Base-by-base conservation (phyloP, 129 eudicot genomes). In the Flaveria brownii region DNA sequence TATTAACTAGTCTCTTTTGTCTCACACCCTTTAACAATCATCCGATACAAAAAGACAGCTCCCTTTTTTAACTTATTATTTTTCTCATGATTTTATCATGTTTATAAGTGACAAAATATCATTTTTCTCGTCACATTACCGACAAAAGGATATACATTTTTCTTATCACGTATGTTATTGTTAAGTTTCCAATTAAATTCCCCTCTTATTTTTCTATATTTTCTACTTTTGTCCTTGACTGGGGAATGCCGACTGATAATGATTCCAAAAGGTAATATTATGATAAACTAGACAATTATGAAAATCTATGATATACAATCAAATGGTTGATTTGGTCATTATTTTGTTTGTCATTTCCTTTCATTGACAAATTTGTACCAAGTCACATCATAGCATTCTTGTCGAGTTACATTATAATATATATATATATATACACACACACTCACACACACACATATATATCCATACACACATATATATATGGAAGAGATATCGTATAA, bases 191-290 rank as follows among this genome's bases (percentile, higher is more conserved):
- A 28, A 28, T 2, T 28, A 28, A 65, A 54, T 73, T 80, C 33
- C 70, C 69, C 75, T 52, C 79, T 45, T 79, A 16, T 36, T 18
- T 36, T 77, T 78, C 6, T n/a, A 36, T 49, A 13, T 49, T 59
- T 72, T 63, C 8, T 15, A 11, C 3, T 42, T 30, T 60, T 50
- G 50, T 61, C 23, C 22, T 79, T 50, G 16, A 63, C 28, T 39
- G 28, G 42, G 77, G 45, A 74, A 63, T 79, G 83, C 77, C 54
- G 78, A 72, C 83, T 13, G 74, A 59, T 55, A 15, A 23, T 23
- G 75, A 68, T 33, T 12, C 43, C 41, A 70, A 79, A 61, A 51
- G 50, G 43, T 25, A 51, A 72, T 39, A 51, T 11, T 42, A 23
- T 52, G 73, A 64, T 59, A 45, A 69, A 33, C 28, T 4, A 55